Conservation (phyloP, 108 stramenopile species). For the Epithemia pelagica region DNA sequence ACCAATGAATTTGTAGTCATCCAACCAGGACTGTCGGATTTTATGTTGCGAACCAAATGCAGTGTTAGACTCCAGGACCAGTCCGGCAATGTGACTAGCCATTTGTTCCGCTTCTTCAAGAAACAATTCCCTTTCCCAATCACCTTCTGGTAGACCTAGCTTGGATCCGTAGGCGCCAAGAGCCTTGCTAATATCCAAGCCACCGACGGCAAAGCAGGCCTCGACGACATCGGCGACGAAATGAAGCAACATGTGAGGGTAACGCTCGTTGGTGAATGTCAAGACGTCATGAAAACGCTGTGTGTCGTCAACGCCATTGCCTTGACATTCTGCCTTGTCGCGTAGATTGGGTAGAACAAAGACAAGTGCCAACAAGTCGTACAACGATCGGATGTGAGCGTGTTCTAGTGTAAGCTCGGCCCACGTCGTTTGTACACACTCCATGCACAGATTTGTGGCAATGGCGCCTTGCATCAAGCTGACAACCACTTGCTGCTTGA, state of each 20-base stretch:
- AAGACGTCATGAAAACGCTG: not conserved
- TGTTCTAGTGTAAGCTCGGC: not conserved
- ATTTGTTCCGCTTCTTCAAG: not conserved
- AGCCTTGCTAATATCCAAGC: not conserved
- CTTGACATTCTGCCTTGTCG: not conserved
- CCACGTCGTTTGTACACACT: constrained; percentile 3
- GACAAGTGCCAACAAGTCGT: constrained; percentile 11
- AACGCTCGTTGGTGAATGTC: not conserved
- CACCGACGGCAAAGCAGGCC: constrained; percentile 2
- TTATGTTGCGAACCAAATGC: not conserved
- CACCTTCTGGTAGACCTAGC: not conserved
- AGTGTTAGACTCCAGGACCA: not conserved
- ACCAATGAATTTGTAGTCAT: constrained; percentile 4
- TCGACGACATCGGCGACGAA: constrained; percentile 8
- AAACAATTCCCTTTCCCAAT: not conserved
- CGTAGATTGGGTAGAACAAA: constrained; percentile 3
- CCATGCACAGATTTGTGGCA: not conserved
- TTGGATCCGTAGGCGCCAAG: not conserved
- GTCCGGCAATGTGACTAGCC: not conserved
- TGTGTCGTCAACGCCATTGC: not conserved
- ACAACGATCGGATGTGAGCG: not conserved
- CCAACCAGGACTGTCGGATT: not conserved
- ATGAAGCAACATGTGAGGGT: not conserved
- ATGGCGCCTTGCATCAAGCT: not conserved
- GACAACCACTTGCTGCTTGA: not conserved